A percentile compares a stretch with the other conserved stretches of the same genome.
Conservation (phyloP, 495 filamentous ascomycete species). For the Penicillium waksmanii region DNA sequence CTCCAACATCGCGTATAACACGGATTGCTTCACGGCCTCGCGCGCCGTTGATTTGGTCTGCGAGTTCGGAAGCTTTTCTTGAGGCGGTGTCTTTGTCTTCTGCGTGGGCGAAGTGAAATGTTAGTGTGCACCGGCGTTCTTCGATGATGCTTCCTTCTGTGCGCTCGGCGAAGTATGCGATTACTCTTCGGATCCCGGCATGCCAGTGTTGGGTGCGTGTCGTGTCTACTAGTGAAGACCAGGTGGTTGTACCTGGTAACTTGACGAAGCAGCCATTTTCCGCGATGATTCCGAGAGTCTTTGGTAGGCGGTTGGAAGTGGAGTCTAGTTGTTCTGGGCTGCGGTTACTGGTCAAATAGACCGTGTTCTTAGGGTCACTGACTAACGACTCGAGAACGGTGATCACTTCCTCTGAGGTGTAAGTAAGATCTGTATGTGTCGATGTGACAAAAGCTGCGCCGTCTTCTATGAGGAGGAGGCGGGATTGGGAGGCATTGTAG, state of each 20-base stretch:
- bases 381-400: slow-evolving; percentile 70
- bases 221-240: slow-evolving; percentile 69
- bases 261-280: slow-evolving; percentile 86
- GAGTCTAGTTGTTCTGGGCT: slow-evolving; percentile 76
- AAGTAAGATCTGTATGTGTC: slow-evolving; percentile 55
- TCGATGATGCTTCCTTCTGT: slow-evolving; percentile 81
- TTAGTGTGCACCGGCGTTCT: slow-evolving; percentile 73
- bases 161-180: slow-evolving; percentile 82
- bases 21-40: slow-evolving; percentile 76
- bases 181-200: slow-evolving; percentile 67
- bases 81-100: slow-evolving; percentile 68
- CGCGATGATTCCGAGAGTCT: slow-evolving; percentile 75
- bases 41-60: slow-evolving; percentile 84
- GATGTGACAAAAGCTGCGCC: slow-evolving; percentile 68
- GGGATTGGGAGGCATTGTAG: slow-evolving; percentile 61
- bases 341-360: slow-evolving; percentile 85
- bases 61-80: slow-evolving; percentile 77
- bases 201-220: slow-evolving; percentile 72
- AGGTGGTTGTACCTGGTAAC: slow-evolving; percentile 56
- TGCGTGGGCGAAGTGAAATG: slow-evolving; percentile 76
- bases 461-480: slow-evolving; percentile 83
- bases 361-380: slow-evolving; percentile 68
- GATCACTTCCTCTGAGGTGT: slow-evolving; percentile 65
- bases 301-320: slow-evolving; percentile 63
- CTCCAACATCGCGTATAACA: slow-evolving; percentile 70